Conservation (phyloP, 1,284 basidiomycete genomes). For the Wolfiporia cocos region DNA sequence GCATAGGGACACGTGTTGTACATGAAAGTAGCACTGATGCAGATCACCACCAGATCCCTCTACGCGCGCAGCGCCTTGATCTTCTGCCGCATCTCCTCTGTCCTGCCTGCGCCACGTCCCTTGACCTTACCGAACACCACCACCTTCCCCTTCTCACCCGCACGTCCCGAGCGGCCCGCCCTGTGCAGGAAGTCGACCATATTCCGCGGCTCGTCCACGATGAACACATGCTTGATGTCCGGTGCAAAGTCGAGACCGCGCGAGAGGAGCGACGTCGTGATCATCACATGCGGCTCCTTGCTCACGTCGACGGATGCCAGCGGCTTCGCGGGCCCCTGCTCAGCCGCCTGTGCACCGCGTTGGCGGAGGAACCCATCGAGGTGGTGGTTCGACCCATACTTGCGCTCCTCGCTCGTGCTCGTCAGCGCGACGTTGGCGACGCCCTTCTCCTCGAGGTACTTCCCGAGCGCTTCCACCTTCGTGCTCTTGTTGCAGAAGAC, state of each 20-base stretch:
- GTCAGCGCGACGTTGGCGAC: constrained; percentile 64
- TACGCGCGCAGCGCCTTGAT: constrained; percentile 26
- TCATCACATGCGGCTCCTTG: constrained; percentile 57
- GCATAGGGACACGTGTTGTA: too few relatives aligned
- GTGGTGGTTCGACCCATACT: constrained; percentile 66
- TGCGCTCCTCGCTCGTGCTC: constrained; percentile 46
- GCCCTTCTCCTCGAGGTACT: constrained; percentile 51
- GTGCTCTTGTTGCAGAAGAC: constrained; percentile 77
- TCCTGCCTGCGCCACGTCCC: constrained; percentile 36
- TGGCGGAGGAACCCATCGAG: constrained; percentile 64
- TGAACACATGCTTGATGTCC: constrained; percentile 71
- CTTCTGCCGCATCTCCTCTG: constrained; percentile 43
- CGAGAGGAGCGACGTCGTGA: constrained; percentile 89
- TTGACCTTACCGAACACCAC: constrained; percentile 65
- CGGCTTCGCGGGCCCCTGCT: constrained; percentile 8
- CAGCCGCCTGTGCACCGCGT: background rate
- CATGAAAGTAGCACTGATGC: too few relatives aligned
- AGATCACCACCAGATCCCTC: too few relatives aligned
- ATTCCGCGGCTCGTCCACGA: constrained; percentile 80
- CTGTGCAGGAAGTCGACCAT: constrained; percentile 89
- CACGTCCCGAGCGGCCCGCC: constrained; percentile 75
- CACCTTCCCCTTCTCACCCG: constrained; percentile 60
- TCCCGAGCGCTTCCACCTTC: constrained; percentile 55
- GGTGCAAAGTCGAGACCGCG: constrained; percentile 86
- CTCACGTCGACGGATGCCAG: too few relatives aligned